Base-by-base conservation (phyloP, 2,329 filamentous ascomycete genomes). In the Zarea fungicola region DNA sequence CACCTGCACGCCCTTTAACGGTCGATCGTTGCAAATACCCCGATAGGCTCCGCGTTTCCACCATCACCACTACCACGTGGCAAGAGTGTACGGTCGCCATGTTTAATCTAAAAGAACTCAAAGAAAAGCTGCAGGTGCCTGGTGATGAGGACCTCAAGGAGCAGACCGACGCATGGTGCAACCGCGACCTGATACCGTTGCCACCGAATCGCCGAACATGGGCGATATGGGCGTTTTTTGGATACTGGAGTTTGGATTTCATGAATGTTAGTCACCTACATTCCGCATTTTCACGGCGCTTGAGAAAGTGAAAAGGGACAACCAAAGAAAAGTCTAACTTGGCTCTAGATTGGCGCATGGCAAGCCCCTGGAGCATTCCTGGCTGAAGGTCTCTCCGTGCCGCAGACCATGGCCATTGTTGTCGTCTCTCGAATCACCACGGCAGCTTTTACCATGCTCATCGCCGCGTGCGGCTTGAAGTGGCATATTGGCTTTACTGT, bases 401-500 rank as follows among this genome's bases (percentile, higher is more conserved):
- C 65, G 9, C 72, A 75, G 51, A 59, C 73, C 21, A 73, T 77
- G 67, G 56, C 64, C n/a, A 65, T 75, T 48, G 75, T 76, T 25
- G 60, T 74, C 16, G 45, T 76, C 6, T 68, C 67, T 6, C 64
- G 69, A 5, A 52, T 71, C 0, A 57, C 75, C 5, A 68, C 74
- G 43, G 63, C 63, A 3, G 41, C 67, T 8, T 75, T 75, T 52
- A 65, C 72, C 0, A 64, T 64, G 10, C 53, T 74, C 5, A 68
- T 75, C 21, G 72, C 69, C 8, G 74, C 71, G 70, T 69, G 67
- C 19, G 74, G 73, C 11, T 47, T 75, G 5, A 67, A 65, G 32
- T 76, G 72, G 72, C 74, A 77, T 54, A 70, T 77, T 49, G 73
- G 74, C 46, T 72, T 75, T 55, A 75, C 72, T 0, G 62, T 76